Percentiles rank a stretch among this genome's conserved stretches.
Conservation (phyloP, 2,329 filamentous ascomycete species). For the Fusarium subtropicale region DNA sequence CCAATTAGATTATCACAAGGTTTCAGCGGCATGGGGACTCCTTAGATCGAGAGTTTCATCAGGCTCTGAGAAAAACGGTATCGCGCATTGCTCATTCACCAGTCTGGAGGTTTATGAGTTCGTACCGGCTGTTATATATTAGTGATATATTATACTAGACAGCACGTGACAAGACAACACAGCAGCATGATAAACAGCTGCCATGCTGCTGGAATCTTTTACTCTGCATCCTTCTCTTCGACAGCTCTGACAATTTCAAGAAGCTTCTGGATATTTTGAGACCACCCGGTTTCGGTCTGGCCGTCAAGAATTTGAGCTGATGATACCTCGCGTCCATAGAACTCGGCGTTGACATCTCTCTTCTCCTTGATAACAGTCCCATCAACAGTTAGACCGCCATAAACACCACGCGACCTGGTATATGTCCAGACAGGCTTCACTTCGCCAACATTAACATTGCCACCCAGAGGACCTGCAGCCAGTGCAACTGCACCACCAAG, state of each 20-base stretch:
- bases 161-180: background rate
- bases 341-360: background rate
- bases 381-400: constrained; percentile 21
- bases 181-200: too few relatives aligned
- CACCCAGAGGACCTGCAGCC: constrained; percentile 7
- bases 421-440: constrained; percentile 23
- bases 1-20: too few relatives aligned
- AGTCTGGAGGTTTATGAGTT: too few relatives aligned
- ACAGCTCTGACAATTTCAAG: constrained; percentile 8
- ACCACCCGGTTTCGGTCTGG: background rate
- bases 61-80: too few relatives aligned
- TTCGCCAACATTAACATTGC: background rate
- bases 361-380: constrained; percentile 9
- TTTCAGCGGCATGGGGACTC: too few relatives aligned
- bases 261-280: background rate
- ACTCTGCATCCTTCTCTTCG: background rate
- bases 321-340: background rate
- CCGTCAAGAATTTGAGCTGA: constrained; percentile 13
- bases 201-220: background rate
- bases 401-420: constrained; percentile 1
- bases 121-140: background rate
- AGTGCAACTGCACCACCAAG: constrained; percentile 12
- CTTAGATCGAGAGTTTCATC: too few relatives aligned
- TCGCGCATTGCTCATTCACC: too few relatives aligned
- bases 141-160: background rate